These are phyloP conservation scores for Fusarium palustre DNA, from an alignment of 2,329 filamentous ascomycete genomes.

Conservation along the genomic window DNA sequence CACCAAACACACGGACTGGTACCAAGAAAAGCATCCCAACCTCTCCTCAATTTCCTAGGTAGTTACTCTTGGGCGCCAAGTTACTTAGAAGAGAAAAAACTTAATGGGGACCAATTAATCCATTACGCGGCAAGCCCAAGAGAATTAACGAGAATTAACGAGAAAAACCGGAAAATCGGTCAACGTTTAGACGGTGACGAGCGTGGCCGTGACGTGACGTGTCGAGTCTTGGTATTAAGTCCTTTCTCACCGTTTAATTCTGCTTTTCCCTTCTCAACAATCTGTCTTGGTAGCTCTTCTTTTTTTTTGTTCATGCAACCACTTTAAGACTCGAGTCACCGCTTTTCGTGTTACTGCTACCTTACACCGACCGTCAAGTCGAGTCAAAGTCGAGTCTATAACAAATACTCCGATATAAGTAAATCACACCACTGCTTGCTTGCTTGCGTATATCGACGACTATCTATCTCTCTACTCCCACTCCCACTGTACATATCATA, in stretches of 20 bases:
- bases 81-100: background rate
- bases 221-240: conserved; percentile 15
- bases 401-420: conserved; percentile 1
- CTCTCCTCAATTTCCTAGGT: conserved; percentile 14
- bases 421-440: background rate
- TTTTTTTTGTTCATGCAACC: conserved; percentile 11
- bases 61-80: conserved; percentile 12
- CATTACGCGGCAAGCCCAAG: conserved; percentile 13
- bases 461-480: background rate
- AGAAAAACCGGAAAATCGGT: conserved; percentile 25
- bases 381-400: background rate
- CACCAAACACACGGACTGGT: conserved; percentile 15
- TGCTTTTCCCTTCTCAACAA: background rate
- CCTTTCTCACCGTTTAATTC: conserved; percentile 2
- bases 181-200: conserved; percentile 16
- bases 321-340: conserved; percentile 11
- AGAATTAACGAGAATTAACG: background rate
- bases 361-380: conserved; percentile 9
- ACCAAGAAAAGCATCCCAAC: conserved; percentile 24
- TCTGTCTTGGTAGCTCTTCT: background rate
- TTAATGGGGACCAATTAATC: conserved; percentile 9
- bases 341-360: conserved; percentile 1
- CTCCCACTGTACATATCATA: conserved; percentile 22
- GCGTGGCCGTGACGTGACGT: conserved; percentile 21
- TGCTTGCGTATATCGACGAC: background rate